Base-by-base conservation (phyloP, 2,329 filamentous ascomycete genomes). In the Aspergillus pseudonomiae region DNA sequence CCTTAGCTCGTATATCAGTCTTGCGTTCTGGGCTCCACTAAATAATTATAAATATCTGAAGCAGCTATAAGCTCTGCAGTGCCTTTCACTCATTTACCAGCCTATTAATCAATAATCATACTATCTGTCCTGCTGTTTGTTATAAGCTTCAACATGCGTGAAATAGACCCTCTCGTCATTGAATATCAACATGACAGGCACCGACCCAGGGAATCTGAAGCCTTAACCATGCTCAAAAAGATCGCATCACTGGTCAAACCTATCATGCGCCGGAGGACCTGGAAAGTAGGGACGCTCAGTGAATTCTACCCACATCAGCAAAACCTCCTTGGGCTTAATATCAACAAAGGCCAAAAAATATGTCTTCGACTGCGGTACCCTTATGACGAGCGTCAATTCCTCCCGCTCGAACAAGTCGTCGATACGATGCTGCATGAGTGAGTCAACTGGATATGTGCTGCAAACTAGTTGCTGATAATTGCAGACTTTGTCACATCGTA, bases 371-470 rank as follows among this genome's bases (percentile, higher is more conserved):
- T 98, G 63, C 89, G 94, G 61, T 90, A 95, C 77, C 83, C 91
- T 6, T 83, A 86, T 70, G 92, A 96, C 74, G 84, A 86, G 11
- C 87, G 82, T 45, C 89, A 92, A 70, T 98, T 98, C 72, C 78
- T 97, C 24, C 89, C 91, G 1, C 80, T 94, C 62, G 93, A 97
- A 73, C 83, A 91, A 67, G 85, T 97, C 9, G 84, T 93, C 50
- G 93, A 97, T 77, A 98, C 94, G 0, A 91, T 98, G 88, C 87
- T 98, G 24, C 94, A 98, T 75, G 94, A 98, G 82, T 84, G 71
- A 73, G 80, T 75, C 1, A 9, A 3, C 24, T 52, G 16, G 32
- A 26, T 43, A 16, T 32, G 57, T 36, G 32, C 62, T 59, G 57
- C 30, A 7, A 52, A 55, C 28, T 56, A 21, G 45, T 54, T 58